Conservation (phyloP, 2,329 filamentous ascomycete genomes). For the Eutypella sp. region DNA sequence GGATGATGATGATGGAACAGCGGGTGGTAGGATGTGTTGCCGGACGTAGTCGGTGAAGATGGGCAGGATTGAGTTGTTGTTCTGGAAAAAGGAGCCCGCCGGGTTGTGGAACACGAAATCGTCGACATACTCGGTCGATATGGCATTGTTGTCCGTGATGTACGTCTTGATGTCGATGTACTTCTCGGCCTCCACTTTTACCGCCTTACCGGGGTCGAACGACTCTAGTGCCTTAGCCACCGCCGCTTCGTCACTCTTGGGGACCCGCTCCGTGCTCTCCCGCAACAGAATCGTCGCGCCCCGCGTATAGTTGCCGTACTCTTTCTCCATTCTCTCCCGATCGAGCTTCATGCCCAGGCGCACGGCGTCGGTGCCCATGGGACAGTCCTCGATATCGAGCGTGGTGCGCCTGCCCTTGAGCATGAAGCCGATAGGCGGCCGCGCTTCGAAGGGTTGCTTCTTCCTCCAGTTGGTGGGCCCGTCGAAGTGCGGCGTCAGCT, state of each 20-base stretch:
- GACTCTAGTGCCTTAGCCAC: conserved; percentile 11
- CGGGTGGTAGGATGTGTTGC: conserved; percentile 62
- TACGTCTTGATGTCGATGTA: conserved; percentile 80
- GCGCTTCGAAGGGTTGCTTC: conserved; percentile 47
- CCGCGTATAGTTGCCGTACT: conserved; percentile 66
- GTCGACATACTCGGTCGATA: conserved; percentile 82
- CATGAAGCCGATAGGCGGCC: conserved; percentile 87
- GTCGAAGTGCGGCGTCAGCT: conserved; percentile 94
- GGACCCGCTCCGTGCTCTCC: conserved; percentile 70
- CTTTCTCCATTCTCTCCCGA: conserved; percentile 66
- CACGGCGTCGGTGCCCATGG: conserved; percentile 85
- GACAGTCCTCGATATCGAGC: conserved; percentile 95
- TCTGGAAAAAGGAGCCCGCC: conserved; percentile 95
- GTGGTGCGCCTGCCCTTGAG: conserved; percentile 74
- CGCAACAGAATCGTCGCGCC: conserved; percentile 87
- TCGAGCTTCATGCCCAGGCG: conserved; percentile 74
- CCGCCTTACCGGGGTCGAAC: conserved; percentile 34
- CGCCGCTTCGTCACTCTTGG: conserved; percentile 47
- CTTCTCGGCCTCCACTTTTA: conserved; percentile 50
- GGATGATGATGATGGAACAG: conserved; percentile 29
- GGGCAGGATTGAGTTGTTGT: conserved; percentile 96
- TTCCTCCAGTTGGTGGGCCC: conserved; percentile 59
- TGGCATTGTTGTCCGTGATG: conserved; percentile 79
- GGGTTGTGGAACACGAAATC: conserved; percentile 83
- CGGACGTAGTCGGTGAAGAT: conserved; percentile 84